These are phyloP conservation scores for Citrus australasica DNA, from an alignment of 345 rosid species.

Conservation along the genomic window DNA sequence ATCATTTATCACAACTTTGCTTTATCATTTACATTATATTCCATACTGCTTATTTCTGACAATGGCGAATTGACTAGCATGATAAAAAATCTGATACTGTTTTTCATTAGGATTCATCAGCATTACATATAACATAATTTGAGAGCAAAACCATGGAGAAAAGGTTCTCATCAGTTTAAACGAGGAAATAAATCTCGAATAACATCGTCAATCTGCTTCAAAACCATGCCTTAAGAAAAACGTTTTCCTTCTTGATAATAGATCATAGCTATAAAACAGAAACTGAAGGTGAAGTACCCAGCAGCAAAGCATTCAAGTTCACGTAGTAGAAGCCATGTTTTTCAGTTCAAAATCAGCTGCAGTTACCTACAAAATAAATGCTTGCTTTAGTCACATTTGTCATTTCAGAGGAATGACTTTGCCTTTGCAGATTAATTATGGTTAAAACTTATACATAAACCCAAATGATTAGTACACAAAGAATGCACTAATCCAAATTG, in stretches of 20 bases:
- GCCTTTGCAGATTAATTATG: neutral
- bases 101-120: neutral
- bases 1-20: neutral
- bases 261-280: neutral
- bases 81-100: neutral
- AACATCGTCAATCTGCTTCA: neutral
- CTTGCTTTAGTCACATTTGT: neutral
- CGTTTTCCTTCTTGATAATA: neutral
- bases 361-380: conserved; percentile 7
- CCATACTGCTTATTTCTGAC: neutral
- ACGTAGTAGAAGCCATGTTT: neutral
- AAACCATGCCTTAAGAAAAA: neutral
- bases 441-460: neutral
- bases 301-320: neutral
- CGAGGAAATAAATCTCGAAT: neutral
- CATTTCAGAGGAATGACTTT: neutral
- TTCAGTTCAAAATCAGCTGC: neutral
- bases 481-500: neutral
- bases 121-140: neutral
- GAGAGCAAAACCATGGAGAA: neutral
- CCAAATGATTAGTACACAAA: neutral
- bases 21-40: neutral
- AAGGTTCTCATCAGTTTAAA: neutral
- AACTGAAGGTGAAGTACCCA: neutral
- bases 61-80: neutral